Evolutionary conservation across 345 rosid genomes (phyloP).

Genomic region (Sonneratia alba): DNA sequence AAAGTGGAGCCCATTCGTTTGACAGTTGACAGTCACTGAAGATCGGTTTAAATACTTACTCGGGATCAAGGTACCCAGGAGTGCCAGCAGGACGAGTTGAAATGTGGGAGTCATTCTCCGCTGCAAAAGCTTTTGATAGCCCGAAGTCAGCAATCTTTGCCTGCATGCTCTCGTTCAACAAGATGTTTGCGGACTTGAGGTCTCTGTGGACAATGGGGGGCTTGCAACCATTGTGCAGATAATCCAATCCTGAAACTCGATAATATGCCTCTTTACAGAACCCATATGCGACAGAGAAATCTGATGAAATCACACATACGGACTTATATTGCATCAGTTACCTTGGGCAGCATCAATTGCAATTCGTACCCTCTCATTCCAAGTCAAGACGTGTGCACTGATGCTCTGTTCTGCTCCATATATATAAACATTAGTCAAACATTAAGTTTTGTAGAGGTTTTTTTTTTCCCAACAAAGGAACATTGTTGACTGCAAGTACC

Average conservation of each 20-base stretch:
- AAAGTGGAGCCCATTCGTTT: too few species aligned
- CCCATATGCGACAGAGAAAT: background rate
- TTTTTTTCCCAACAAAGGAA: too few species aligned
- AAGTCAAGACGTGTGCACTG: slow-evolving; percentile 3
- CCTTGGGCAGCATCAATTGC: slow-evolving; percentile 9
- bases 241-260: slow-evolving; percentile 1
- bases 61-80: background rate
- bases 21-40: background rate
- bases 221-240: slow-evolving; percentile 4
- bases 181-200: background rate
- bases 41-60: background rate
- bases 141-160: slow-evolving; percentile 6
- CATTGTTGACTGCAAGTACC: slow-evolving; percentile 5
- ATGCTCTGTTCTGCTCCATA: too few species aligned
- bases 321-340: background rate
- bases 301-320: background rate
- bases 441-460: too few species aligned
- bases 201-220: slow-evolving; percentile 6
- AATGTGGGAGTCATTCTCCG: background rate
- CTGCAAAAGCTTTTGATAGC: background rate
- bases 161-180: background rate
- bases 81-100: slow-evolving; percentile 4
- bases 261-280: background rate
- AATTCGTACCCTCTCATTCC: slow-evolving; percentile 23
- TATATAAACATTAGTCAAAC: too few species aligned